Evolutionary conservation across 192 early-diverging fungal genomes (phyloP), one percentile per base, ranked within the genome.

Genomic region (Physocladia obscura): DNA sequence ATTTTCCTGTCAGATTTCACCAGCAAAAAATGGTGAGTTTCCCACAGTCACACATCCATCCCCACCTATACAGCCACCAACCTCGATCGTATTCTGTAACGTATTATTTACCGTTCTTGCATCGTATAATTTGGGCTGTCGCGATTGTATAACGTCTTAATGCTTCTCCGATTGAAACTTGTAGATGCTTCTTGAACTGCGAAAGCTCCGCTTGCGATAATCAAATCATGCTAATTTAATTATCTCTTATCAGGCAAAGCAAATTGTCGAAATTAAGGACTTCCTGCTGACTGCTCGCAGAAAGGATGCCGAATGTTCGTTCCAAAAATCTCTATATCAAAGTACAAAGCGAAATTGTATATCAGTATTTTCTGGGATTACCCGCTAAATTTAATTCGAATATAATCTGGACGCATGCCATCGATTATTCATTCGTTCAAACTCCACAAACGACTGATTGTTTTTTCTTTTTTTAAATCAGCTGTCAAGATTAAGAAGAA

Each of bases 211-310:
- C 47, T 48, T 48, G 47, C 47, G 17, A n/a, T n/a, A n/a, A n/a
- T n/a, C n/a, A n/a, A n/a, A n/a, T n/a, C n/a, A n/a, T n/a, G n/a
- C 74, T 76, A 13, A 6, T 32, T 19, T 51, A 24, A 34, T 29
- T 34, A 21, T 55, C 54, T 31, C 39, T 72, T 37, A 48, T 57
- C 83, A 96, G 97, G 91, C 97, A 81, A 96, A 96, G 89, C 92
- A 97, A 85, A 87, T 98, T 74, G 84, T 82, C 72, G 96, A 98
- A 82, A 97, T 98, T 80, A 98, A 97, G 89, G 87, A 95, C 77
- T 98, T 98, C 87, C 89, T 98, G 74, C 86, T 91, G 77, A 92
- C 92, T 74, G 91, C 96, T 70, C 85, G 90, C 77, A 92, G 95
- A 86, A 97, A 95, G 90, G 95, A 95, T 77, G 96, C 94, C 78